Base-by-base conservation (phyloP, 768 basidiomycete genomes). In the Zangia roseola region DNA sequence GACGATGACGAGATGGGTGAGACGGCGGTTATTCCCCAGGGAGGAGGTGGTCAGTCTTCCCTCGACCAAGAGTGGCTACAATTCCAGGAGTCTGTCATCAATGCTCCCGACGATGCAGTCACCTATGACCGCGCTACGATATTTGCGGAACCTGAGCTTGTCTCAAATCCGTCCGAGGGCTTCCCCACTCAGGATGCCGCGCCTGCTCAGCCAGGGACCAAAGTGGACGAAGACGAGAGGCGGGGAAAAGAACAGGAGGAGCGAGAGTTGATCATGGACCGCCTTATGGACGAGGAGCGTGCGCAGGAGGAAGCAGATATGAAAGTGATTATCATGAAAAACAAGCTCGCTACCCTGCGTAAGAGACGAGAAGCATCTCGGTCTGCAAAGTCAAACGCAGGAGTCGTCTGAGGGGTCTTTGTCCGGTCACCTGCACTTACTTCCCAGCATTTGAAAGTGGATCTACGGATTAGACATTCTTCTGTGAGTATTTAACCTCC, bases 241-340 rank as follows among this genome's bases (percentile, higher is more conserved):
- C 69, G 67, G 57, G 65, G 70, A 56, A 84, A 75, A 64, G 83
- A 84, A 57, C 74, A 73, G 60, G 88, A 91, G 20, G 90, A 92
- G 45, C 75, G 80, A 41, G 89, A 92, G 57, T 68, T 91, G 50
- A 91, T 92, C 37, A 88, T 92, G 84, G 90, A 91, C 67, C 77
- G 91, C 46, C 67, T 92, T 40, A 50, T 91, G 64, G 90, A 91
- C 25, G 91, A 93, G 69, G 90, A 93, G 64, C 77, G 83, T 47
- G 85, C 84, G 26, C 91, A 93, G 71, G 91, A 93, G 62, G 90
- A 92, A 62, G 91, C 89, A 6, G 91, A 93, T 62, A 82, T 82
- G 71, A 82, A 81, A 44, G 89, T 91, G 10, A 62, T 64, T 9
- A 56, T 76, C 36, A 75, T 92, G 70, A 91, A 85, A 69, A 79